These are phyloP conservation scores for Litchi chinensis DNA, from an alignment of 345 rosid genomes.

Conservation along the genomic window DNA sequence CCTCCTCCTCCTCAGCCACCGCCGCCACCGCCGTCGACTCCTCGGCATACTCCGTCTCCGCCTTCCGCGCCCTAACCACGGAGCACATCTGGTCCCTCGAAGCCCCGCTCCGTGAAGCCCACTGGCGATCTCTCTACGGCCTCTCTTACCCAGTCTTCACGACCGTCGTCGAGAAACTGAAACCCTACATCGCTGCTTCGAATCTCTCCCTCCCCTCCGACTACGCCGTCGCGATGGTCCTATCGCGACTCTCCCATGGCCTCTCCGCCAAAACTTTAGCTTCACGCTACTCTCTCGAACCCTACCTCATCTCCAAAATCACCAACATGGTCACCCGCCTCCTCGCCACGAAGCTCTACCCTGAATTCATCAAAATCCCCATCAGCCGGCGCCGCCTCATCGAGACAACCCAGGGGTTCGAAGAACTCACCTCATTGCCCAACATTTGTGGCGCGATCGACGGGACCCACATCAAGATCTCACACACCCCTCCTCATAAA, in stretches of 20 bases:
- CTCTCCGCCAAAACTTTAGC: conserved; percentile 75
- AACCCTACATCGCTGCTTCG: conserved; percentile 83
- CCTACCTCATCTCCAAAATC: conserved; percentile 87
- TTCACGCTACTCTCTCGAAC: conserved; percentile 75
- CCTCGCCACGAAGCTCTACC: conserved; percentile 87
- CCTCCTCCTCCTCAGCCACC: conserved; percentile 32
- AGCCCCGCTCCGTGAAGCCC: conserved; percentile 83
- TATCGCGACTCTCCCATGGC: conserved; percentile 85
- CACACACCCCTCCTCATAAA: background rate
- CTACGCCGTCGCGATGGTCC: conserved; percentile 94
- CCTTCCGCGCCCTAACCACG: conserved; percentile 87
- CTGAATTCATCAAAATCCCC: conserved; percentile 91
- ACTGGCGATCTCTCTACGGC: conserved; percentile 86
- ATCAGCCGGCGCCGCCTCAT: conserved; percentile 75
- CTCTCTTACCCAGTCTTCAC: conserved; percentile 87
- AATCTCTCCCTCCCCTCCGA: conserved; percentile 94
- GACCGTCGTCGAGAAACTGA: conserved; percentile 87
- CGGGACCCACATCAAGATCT: conserved; percentile 71
- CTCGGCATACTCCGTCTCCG: conserved; percentile 69
- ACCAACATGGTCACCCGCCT: conserved; percentile 95
- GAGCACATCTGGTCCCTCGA: conserved; percentile 90
- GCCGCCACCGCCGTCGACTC: conserved; percentile 40
- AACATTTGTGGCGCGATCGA: conserved; percentile 92
- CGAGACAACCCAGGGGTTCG: conserved; percentile 89
- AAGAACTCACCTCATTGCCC: conserved; percentile 87